Conservation (phyloP, 345 rosid genomes). For the Hypericum perforatum region DNA sequence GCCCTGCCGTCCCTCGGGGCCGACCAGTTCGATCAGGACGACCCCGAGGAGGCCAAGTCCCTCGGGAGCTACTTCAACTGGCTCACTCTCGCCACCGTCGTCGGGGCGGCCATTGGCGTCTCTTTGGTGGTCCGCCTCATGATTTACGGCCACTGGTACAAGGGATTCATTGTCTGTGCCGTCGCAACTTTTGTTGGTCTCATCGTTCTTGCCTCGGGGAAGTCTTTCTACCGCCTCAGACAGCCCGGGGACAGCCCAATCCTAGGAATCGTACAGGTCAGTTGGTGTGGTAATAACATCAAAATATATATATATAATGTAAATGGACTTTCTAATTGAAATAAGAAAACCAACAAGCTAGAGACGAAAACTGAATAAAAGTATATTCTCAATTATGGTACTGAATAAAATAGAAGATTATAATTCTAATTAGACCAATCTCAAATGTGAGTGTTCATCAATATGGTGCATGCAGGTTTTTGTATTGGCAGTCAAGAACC, state of each 20-base stretch:
- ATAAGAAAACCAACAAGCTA: too few relatives aligned
- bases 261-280: conserved; percentile 25
- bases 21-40: conserved; percentile 39
- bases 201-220: conserved; percentile 29
- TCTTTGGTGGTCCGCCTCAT: conserved; percentile 37
- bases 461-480: conserved; percentile 20
- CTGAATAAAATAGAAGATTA: too few relatives aligned
- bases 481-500: conserved; percentile 29
- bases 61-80: conserved; percentile 41
- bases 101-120: conserved; percentile 39
- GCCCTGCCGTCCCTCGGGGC: conserved; percentile 41
- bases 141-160: conserved; percentile 27
- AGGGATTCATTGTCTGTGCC: conserved; percentile 36
- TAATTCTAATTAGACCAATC: too few relatives aligned
- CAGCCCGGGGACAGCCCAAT: conserved; percentile 27
- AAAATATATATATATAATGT: too few relatives aligned
- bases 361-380: too few relatives aligned
- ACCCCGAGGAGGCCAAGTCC: conserved; percentile 32
- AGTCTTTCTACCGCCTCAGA: conserved; percentile 31
- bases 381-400: too few relatives aligned
- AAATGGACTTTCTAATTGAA: too few relatives aligned
- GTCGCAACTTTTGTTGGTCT: conserved; percentile 24
- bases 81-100: conserved; percentile 17
- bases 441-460: not conserved
- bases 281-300: too few relatives aligned